A percentile compares a stretch with the other conserved stretches of the same genome.
These are phyloP conservation scores for Epichloe aotearoae DNA, from an alignment of 2,329 filamentous ascomycete species.

Conservation along the genomic window DNA sequence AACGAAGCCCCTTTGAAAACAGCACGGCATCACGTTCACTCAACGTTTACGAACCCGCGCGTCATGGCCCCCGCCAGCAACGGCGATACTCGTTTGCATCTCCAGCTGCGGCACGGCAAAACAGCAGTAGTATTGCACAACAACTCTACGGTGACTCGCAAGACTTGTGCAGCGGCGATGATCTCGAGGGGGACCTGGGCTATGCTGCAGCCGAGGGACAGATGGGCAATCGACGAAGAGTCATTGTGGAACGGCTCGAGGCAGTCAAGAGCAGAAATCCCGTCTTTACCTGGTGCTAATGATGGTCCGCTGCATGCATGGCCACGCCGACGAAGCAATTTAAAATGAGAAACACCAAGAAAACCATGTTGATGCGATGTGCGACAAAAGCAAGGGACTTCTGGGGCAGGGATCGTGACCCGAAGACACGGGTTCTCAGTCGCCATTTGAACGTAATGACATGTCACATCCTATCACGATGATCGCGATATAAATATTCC, in stretches of 20 bases:
- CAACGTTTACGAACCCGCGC: constrained; percentile 31
- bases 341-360: background rate
- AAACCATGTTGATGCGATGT: background rate
- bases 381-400: background rate
- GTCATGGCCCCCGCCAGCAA: constrained; percentile 30
- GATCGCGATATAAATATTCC: background rate
- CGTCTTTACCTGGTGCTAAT: constrained; percentile 90
- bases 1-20: constrained; percentile 9
- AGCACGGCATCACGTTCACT: constrained; percentile 28
- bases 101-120: constrained; percentile 30
- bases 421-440: too few relatives aligned
- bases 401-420: background rate
- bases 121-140: constrained; percentile 38
- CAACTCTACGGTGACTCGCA: constrained; percentile 37
- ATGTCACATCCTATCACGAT: background rate
- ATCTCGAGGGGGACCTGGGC: constrained; percentile 82
- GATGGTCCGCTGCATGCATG: background rate
- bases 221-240: constrained; percentile 81
- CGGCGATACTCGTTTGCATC: constrained; percentile 42
- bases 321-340: background rate
- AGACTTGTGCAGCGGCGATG: constrained; percentile 54
- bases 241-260: constrained; percentile 93
- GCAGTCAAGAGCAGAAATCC: constrained; percentile 91
- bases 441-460: background rate
- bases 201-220: constrained; percentile 90